These are phyloP conservation scores for Avena eriantha DNA, from an alignment of 176 grass and related monocot species.

Conservation along the genomic window DNA sequence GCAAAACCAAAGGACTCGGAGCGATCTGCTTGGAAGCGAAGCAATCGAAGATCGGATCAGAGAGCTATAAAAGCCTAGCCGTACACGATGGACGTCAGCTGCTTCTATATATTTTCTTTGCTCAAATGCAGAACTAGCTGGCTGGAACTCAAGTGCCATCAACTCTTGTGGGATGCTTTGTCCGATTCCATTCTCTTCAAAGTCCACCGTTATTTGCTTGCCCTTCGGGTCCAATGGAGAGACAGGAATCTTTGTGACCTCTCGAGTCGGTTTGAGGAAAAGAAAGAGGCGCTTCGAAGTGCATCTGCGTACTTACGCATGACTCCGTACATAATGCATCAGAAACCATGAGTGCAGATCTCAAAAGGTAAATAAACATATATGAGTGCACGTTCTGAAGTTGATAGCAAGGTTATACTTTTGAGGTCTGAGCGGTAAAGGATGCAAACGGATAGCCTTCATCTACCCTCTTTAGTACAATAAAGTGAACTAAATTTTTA, in stretches of 20 bases:
- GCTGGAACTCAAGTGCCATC: conserved; percentile 26
- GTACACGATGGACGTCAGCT: conserved; percentile 1
- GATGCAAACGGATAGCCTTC: no score
- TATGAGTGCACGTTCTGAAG: neutral
- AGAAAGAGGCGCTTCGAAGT: neutral
- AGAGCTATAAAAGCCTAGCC: neutral
- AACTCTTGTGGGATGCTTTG: neutral
- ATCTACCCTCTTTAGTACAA: no score
- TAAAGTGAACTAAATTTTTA: no score
- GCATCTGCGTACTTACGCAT: neutral
- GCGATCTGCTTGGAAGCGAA: no score
- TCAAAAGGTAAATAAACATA: neutral
- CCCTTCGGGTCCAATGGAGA: conserved; percentile 21
- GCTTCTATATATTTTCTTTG: neutral
- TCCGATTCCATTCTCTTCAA: conserved; percentile 10
- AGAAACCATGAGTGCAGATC: neutral
- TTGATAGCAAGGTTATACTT: neutral
- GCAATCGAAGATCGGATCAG: no score
- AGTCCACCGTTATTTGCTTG: neutral
- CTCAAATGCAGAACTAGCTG: conserved; percentile 29
- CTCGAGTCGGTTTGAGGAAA: neutral
- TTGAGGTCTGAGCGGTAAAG: neutral
- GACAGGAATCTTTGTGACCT: conserved; percentile 24
- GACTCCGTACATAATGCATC: neutral
- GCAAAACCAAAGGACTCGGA: no score